Evolutionary conservation across 306 rosid species (phyloP), one percentile per base, ranked within the genome.

Genomic region (Ceratonia siliqua): DNA sequence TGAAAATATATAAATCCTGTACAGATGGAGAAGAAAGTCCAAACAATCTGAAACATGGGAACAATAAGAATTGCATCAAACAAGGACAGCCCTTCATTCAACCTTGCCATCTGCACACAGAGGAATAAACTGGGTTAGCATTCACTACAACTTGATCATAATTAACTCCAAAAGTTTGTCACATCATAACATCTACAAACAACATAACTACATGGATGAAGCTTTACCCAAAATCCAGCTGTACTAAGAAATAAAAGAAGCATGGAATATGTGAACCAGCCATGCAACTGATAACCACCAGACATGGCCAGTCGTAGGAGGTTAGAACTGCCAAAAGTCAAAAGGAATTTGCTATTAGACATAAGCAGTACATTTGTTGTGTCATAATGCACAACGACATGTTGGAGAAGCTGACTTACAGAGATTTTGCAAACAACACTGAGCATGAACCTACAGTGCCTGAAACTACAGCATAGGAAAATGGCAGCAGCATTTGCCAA

Each of bases 401-500:
- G 76, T 54, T 43, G 20, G 68, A 86, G 74, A 33, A 70, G 82
- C 55, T 28, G 64, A 84, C 96, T 88, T 87, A 94, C 98, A 94
- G 98, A 28, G 99, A 94, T 86, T 94, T 94, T 52, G 99, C 99
- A 78, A 94, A 94, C 87, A 94, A 84, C 63, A 94, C 99, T 13
- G 99, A 94, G 87, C 96, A 92, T 58, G 99, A 94, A 68, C 99
- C 99, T 77, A 94, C 86, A 67, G 96, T 98, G 78, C 99, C 99
- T 57, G 99, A 94, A 82, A 94, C 99, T 82, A 92, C 76, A 70
- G 99, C 99, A 79, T 90, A 94, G 30, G 99, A 94, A 80, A 92
- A 94, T 36, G 99, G 99, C 62, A 94, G 88, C 30, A 89, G 77
- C 95, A 86, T 92, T 78, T 62, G 85, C 99, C 99, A 94, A 79